Conservation (phyloP, 495 filamentous ascomycete genomes). For the Podospora anserina region DNA sequence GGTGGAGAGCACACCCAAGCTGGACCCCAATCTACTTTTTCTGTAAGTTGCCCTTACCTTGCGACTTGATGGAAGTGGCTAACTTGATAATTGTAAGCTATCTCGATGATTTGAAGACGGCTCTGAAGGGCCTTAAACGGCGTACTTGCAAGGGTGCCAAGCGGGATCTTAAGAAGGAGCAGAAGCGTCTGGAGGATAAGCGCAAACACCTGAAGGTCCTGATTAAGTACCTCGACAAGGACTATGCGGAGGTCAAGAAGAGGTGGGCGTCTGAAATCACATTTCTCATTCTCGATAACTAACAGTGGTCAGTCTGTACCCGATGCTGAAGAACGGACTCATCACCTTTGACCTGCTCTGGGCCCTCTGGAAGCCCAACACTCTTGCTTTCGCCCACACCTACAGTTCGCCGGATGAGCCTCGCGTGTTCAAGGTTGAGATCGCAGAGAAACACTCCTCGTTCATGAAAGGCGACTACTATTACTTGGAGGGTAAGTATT, state of each 20-base stretch:
- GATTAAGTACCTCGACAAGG: conserved; percentile 74
- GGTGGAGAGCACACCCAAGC: conserved; percentile 72
- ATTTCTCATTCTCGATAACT: background rate
- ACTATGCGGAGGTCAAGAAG: conserved; percentile 75
- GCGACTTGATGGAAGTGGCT: background rate
- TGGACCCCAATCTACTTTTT: conserved; percentile 88
- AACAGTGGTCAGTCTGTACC: conserved; percentile 58
- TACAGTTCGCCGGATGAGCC: conserved; percentile 80
- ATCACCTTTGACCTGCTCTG: conserved; percentile 90
- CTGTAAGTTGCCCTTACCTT: conserved; percentile 39
- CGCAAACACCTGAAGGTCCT: conserved; percentile 71
- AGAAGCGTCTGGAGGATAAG: conserved; percentile 67
- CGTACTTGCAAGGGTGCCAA: conserved; percentile 51
- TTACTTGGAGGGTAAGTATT: conserved; percentile 69
- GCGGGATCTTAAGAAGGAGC: conserved; percentile 56
- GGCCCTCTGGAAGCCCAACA: conserved; percentile 90
- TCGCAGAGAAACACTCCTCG: conserved; percentile 65
- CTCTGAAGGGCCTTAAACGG: conserved; percentile 60
- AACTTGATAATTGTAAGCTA: conserved; percentile 43
- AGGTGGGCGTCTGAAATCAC: background rate
- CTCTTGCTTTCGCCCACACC: conserved; percentile 75
- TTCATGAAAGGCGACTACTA: conserved; percentile 81
- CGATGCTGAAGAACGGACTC: conserved; percentile 74
- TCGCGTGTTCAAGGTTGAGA: conserved; percentile 85
- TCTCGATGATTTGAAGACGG: conserved; percentile 61